Percentiles rank a stretch among this genome's conserved stretches.
These are phyloP conservation scores for Colletotrichum sp. DNA, from an alignment of 2,329 filamentous ascomycete genomes.

Conservation along the genomic window DNA sequence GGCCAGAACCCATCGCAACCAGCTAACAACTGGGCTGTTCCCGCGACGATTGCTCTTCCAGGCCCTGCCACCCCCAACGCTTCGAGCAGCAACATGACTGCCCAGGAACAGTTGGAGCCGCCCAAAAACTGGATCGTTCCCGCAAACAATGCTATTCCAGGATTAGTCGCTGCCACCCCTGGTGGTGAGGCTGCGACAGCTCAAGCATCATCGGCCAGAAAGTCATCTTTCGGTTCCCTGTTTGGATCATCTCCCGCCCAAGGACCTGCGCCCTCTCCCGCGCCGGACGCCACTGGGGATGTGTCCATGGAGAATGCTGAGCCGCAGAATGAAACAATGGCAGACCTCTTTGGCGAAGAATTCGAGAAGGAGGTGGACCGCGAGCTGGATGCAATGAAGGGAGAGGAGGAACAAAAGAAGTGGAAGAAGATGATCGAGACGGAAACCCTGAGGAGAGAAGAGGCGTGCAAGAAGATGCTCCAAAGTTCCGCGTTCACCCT, in stretches of 20 bases:
- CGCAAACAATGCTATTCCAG: neutral
- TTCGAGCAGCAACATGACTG: neutral
- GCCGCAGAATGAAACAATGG: neutral
- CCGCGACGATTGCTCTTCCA: neutral
- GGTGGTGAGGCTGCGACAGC: neutral
- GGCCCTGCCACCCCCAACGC: neutral
- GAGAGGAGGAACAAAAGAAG: neutral
- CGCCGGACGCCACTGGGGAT: neutral
- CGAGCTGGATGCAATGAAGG: neutral
- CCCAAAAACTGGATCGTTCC: neutral
- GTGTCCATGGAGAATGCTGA: neutral
- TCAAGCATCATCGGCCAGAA: neutral
- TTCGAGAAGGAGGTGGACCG: neutral
- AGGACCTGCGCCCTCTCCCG: neutral
- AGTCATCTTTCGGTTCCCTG: neutral
- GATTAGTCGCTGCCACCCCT: neutral
- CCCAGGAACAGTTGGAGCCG: neutral
- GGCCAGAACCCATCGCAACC: neutral
- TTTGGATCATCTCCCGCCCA: neutral
- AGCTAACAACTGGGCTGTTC: neutral
- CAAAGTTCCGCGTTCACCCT: neutral
- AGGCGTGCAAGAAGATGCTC: neutral
- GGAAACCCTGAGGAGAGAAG: neutral
- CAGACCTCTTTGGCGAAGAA: neutral
- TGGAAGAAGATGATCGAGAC: neutral